Conservation (phyloP, 202 grass and related monocot genomes). For the Musa balbisiana region DNA sequence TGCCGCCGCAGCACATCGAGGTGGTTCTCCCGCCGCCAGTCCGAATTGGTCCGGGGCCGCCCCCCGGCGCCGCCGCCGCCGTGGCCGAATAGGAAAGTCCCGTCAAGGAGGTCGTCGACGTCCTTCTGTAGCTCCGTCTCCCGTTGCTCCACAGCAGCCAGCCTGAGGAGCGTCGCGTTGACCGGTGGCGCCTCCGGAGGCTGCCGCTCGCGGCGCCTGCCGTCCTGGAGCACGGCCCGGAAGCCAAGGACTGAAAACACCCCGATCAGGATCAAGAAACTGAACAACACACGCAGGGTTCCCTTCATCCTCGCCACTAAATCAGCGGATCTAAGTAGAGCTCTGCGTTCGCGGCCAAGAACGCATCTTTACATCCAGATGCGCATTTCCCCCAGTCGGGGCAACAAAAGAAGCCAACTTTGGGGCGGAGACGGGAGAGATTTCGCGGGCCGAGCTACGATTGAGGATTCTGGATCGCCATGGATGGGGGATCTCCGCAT, state of each 20-base stretch:
- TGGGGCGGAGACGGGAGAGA: not conserved
- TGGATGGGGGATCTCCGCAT: no score
- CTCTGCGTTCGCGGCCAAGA: not conserved
- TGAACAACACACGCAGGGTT: conserved; percentile 55
- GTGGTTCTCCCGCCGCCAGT: conserved; percentile 40
- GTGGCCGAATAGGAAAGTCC: conserved; percentile 32
- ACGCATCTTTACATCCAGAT: no score
- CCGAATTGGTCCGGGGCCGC: conserved; percentile 25
- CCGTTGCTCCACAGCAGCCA: conserved; percentile 41
- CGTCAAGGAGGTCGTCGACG: conserved; percentile 56
- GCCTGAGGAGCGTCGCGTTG: conserved; percentile 58
- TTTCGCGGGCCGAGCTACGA: no score
- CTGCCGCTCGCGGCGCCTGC: not conserved
- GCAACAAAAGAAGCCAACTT: not conserved
- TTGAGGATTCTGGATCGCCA: no score
- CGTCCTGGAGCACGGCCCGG: conserved; percentile 27
- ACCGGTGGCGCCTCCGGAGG: conserved; percentile 21
- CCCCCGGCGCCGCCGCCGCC: conserved; percentile 20
- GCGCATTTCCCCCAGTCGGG: no score
- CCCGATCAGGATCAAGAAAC: conserved; percentile 48
- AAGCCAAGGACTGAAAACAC: conserved; percentile 45
- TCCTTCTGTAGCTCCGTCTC: conserved; percentile 44
- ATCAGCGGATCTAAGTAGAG: conserved; percentile 8
- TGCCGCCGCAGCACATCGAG: conserved; percentile 27
- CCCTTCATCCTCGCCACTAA: conserved; percentile 47